Percentiles rank a stretch among this genome's conserved stretches.
These are phyloP conservation scores for Kondoa malvinella DNA, from an alignment of 768 basidiomycete genomes.

Conservation along the genomic window DNA sequence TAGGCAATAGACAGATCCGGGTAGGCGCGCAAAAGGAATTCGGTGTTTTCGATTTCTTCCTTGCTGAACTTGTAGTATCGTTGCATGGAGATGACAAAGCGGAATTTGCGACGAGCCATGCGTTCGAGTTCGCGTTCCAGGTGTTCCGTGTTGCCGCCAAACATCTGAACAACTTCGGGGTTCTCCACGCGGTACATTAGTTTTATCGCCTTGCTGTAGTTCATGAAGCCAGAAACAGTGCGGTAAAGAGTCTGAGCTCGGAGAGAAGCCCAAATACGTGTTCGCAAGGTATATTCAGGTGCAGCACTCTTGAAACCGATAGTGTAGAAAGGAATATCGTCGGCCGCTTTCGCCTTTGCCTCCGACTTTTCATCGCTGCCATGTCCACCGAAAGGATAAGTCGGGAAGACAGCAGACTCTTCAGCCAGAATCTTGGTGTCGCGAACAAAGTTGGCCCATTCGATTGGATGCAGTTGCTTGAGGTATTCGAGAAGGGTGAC, in stretches of 20 bases:
- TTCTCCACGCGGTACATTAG: conserved; percentile 98
- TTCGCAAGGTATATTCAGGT: conserved; percentile 93
- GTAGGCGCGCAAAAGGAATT: conserved; percentile 91
- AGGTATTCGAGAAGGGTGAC: conserved; percentile 95
- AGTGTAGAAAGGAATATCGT: conserved; percentile 93
- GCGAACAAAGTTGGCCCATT: conserved; percentile 99
- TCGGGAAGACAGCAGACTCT: conserved; percentile 61
- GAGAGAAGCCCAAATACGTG: conserved; percentile 96
- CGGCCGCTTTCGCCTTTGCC: conserved; percentile 45
- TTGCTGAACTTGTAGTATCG: conserved; percentile 98
- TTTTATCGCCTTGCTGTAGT: conserved; percentile 99
- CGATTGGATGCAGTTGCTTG: conserved; percentile 91
- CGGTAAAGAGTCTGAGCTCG: conserved; percentile 96
- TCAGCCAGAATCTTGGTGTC: conserved; percentile 98
- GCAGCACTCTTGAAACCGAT: conserved; percentile 98
- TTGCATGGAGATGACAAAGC: conserved; percentile 98
- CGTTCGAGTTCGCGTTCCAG: conserved; percentile 90
- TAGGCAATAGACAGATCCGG: conserved; percentile 98
- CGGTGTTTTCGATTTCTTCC: conserved; percentile 97
- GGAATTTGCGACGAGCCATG: conserved; percentile 97
- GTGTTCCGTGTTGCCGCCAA: conserved; percentile 92
- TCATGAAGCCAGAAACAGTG: conserved; percentile 99
- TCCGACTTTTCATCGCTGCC: conserved; percentile 53
- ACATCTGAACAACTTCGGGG: conserved; percentile 92
- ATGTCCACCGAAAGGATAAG: conserved; percentile 43